Percentiles rank a stretch among this genome's conserved stretches.
phyloP scores from a whole-genome alignment of 1,139 yeast species.

The Zygosaccharomyces sapae region DNA sequence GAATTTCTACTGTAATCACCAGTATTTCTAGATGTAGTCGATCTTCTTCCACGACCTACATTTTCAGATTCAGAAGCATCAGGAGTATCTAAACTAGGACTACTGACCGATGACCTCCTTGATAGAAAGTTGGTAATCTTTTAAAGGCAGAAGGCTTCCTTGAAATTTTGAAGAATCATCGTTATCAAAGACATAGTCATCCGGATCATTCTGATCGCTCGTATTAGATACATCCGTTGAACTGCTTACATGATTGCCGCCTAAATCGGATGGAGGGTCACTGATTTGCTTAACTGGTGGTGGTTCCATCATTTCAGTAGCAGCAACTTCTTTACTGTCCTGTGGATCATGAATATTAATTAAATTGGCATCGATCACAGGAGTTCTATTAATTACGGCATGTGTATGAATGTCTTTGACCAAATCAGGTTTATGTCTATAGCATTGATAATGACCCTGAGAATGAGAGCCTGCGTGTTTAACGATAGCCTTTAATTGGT shows the following conservation, averaged over 20 bases:
- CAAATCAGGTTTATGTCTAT: conserved; percentile 61
- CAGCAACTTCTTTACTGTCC: conserved; percentile 3
- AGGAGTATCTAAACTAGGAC: conserved; percentile 9
- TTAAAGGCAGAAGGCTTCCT: conserved; percentile 19
- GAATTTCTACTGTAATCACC: conserved; percentile 3
- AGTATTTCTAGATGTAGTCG: background rate
- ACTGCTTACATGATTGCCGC: conserved; percentile 8
- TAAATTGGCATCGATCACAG: conserved; percentile 10
- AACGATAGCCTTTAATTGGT: conserved; percentile 65
- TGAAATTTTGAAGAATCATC: conserved; percentile 14
- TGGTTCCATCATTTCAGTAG: conserved; percentile 3
- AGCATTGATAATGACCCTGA: conserved; percentile 86
- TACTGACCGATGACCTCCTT: conserved; percentile 18
- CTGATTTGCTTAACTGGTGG: conserved; percentile 1
- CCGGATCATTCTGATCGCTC: conserved; percentile 12
- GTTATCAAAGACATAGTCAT: conserved; percentile 16
- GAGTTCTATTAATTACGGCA: conserved; percentile 43
- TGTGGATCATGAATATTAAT: conserved; percentile 4
- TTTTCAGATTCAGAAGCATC: conserved; percentile 5
- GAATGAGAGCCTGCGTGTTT: conserved; percentile 87
- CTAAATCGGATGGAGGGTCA: conserved; percentile 5
- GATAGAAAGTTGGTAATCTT: conserved; percentile 23
- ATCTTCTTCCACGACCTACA: conserved; percentile 1
- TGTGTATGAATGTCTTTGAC: conserved; percentile 48
- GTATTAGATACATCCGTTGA: conserved; percentile 5